Base-by-base conservation (phyloP, 768 basidiomycete genomes). In the Mycena floridula region DNA sequence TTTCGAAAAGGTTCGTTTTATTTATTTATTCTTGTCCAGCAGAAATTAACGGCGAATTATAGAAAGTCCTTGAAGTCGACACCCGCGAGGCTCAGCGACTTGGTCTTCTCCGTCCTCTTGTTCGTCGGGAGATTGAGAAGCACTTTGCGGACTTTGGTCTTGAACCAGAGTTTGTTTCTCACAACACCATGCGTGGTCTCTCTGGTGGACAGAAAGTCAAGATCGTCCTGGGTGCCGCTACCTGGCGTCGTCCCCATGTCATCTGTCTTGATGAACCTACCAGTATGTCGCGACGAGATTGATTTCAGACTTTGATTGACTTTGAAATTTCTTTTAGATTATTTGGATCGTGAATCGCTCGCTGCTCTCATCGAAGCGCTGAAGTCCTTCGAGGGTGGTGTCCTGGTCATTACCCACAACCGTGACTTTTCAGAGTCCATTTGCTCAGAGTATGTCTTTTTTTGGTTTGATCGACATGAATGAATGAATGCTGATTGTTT, bases 141-240 rank as follows among this genome's bases (percentile, higher is more conserved):
- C 94, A 97, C 79, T 95, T 98, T 56, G 90, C 89, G 50, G 95
- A 98, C 76, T 97, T 98, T 59, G 93, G 96, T 72, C 89, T 99
- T 58, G 96, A 99, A 73, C 75, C 96, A 51, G 96, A 98, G 74
- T 98, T 99, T 67, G 92, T 95, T 53, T 90, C 90, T 21, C 96
- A 99, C 79, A 99, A 98, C 81, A 87, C 86, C 56, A 99, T 98
- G 96, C 81, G 94, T 49, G 94, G 94, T 80, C 82, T 96, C 37
- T 95, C 93, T 52, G 94, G 94, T 68, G 94, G 94, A 64, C 94
- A 97, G 72, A 97, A 97, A 73, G 94, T 97, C 66, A 97, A 97
- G 85, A 92, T 97, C 59, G 94, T 96, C 38, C 88, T 97, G 56
- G 93, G 90, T 70, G 93, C 94, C 51, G 94, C 94, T 30, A 96